These are phyloP conservation scores for Mortierella alpina DNA, from an alignment of 192 early-diverging fungal genomes.

Conservation along the genomic window DNA sequence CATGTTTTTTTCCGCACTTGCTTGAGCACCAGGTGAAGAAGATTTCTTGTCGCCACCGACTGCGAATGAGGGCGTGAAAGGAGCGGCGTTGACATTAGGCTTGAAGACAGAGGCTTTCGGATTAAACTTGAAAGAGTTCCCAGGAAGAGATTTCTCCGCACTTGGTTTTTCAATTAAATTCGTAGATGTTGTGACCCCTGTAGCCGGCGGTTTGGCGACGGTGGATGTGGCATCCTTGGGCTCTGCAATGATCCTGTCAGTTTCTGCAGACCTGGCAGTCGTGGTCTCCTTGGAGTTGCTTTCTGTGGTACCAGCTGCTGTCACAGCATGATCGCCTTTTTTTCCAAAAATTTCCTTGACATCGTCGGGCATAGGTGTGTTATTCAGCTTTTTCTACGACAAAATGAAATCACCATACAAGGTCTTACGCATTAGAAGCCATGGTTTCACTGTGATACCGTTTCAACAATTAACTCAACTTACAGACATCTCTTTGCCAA, in stretches of 20 bases:
- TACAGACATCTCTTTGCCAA: slow-evolving; percentile 77
- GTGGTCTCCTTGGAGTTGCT: slow-evolving; percentile 27
- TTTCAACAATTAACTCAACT: slow-evolving; percentile 27
- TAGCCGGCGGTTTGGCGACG: slow-evolving; percentile 11
- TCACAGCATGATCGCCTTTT: slow-evolving; percentile 46
- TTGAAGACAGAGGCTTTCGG: slow-evolving; percentile 81
- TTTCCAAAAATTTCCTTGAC: slow-evolving; percentile 79
- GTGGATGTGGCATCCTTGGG: slow-evolving; percentile 16
- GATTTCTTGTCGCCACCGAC: slow-evolving; percentile 31
- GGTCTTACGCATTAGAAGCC: slow-evolving; percentile 79
- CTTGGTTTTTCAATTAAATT: slow-evolving; percentile 8
- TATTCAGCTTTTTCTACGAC: slow-evolving; percentile 66
- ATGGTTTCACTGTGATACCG: slow-evolving; percentile 78
- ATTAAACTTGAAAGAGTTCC: slow-evolving; percentile 72
- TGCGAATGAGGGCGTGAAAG: slow-evolving; percentile 74
- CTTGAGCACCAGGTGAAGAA: neutral
- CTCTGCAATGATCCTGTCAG: neutral
- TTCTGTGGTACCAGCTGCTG: neutral
- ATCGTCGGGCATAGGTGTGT: slow-evolving; percentile 83
- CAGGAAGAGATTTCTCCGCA: slow-evolving; percentile 21
- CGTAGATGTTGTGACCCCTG: neutral
- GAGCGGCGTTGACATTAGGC: slow-evolving; percentile 74
- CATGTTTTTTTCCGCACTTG: slow-evolving; percentile 19
- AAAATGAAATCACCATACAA: neutral
- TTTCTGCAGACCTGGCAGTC: neutral